These are phyloP conservation scores for Trypanosoma avium DNA, from an alignment of 208 protist species.

Conservation along the genomic window DNA sequence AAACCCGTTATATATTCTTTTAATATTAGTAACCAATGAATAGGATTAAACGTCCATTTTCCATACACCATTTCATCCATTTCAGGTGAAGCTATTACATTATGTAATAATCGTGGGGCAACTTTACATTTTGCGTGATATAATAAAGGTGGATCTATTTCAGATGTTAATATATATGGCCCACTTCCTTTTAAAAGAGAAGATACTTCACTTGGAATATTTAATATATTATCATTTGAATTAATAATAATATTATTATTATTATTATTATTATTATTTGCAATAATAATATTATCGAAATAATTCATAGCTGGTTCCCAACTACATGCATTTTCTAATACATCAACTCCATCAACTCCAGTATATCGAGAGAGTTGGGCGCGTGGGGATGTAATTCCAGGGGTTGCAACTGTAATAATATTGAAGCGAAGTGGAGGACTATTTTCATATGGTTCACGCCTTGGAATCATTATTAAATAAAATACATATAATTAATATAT, in stretches of 20 bases:
- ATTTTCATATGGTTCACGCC: constrained; percentile 55
- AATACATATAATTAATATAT: no score
- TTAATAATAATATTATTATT: no score
- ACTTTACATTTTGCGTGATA: constrained; percentile 61
- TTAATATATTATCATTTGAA: no score
- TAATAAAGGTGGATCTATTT: constrained; percentile 39
- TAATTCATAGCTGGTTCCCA: constrained; percentile 5
- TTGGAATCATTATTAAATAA: constrained; percentile 70
- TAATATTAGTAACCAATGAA: constrained; percentile 59
- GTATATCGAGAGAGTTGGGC: constrained; percentile 74
- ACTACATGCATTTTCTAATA: constrained; percentile 62
- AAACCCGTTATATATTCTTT: constrained; percentile 54
- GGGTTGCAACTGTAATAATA: constrained; percentile 81
- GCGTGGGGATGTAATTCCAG: constrained; percentile 64
- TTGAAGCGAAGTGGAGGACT: constrained; percentile 58
- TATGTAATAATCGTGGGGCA: constrained; percentile 67
- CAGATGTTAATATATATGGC: constrained; percentile 13
- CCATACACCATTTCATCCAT: constrained; percentile 71
- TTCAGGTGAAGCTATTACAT: constrained; percentile 76
- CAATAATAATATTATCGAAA: background rate
- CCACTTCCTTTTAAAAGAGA: constrained; percentile 3
- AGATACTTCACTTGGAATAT: background rate
- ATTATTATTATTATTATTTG: constrained; percentile 2
- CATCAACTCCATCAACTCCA: constrained; percentile 60
- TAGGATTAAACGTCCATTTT: constrained; percentile 47